Base-by-base conservation (phyloP, 2,329 filamentous ascomycete genomes). In the Fusarium temperatum region DNA sequence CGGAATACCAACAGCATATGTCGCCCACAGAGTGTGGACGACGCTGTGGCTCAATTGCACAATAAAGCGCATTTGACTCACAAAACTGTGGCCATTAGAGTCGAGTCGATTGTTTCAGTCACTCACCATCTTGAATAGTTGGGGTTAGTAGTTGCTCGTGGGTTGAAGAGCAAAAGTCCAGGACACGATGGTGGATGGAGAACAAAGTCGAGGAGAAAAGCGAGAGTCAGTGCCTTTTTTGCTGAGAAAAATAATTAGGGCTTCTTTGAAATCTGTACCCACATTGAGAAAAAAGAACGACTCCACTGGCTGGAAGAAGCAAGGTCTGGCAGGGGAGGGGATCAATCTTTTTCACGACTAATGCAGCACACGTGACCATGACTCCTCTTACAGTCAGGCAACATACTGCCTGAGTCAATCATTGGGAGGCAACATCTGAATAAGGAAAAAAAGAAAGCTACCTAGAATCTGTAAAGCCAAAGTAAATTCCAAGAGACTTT, bases 41-140 rank as follows among this genome's bases (percentile, higher is more conserved):
- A 80, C 72, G 66, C 78, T 72, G 79, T 60, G 77, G 78, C 75
- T 81, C 81, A 81, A 81, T 78, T 80, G 77, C 76, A 75, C 79
- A 66, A 64, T 38, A 63, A 75, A 70, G 76, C 79, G 75, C 79
- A 80, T 75, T 80, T 80, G 79, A 81, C 76, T 81, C 78, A 78
- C 77, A 80, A 76, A 78, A 80, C 77, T 82, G 78, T 82, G 81
- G 82, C 82, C 79, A 79, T 83, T 76, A 82, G 81, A 83, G 81
- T 80, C 76, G 74, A 80, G 75, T 74, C 73, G 74, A 67, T 74
- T 78, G 64, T 47, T 56, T 61, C 54, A 78, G 74, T 63, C 68
- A 84, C 83, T 84, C 80, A 84, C 83, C 83, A 85, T 85, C 77
- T 84, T 84, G 81, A 74, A 78, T 81, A 61, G 72, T 77, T 80